These are phyloP conservation scores for Trichoderma erinaceum DNA, from an alignment of 495 filamentous ascomycete species.

Conservation along the genomic window DNA sequence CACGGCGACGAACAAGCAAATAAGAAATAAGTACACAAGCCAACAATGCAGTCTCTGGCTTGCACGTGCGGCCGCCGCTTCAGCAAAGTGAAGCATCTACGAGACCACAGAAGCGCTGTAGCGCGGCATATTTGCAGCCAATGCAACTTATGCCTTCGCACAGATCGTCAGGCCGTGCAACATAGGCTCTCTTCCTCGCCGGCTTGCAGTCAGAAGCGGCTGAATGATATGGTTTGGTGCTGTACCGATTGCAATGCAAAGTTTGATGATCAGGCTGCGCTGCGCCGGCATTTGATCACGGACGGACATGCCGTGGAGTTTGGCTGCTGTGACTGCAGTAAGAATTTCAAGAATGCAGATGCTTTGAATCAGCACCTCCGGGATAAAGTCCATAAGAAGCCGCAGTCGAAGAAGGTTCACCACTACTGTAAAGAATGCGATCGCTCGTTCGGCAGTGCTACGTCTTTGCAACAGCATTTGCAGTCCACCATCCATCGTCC, in stretches of 20 bases:
- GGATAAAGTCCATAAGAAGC: not conserved
- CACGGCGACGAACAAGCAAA: too few species aligned
- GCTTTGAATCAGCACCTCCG: not conserved
- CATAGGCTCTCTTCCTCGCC: not conserved
- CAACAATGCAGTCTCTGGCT: not conserved
- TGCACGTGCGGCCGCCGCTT: not conserved
- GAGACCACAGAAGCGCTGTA: not conserved
- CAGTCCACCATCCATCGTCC: not conserved
- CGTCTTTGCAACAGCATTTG: not conserved
- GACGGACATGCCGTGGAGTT: not conserved
- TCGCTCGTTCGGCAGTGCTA: not conserved
- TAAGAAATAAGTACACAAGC: too few species aligned
- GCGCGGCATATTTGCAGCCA: not conserved
- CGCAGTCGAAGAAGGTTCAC: not conserved
- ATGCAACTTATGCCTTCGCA: not conserved
- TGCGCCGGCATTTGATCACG: not conserved
- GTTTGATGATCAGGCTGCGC: not conserved
- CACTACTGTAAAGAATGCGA: not conserved
- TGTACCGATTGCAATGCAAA: not conserved
- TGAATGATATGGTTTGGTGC: not conserved
- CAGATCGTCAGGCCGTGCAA: not conserved
- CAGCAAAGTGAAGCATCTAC: not conserved
- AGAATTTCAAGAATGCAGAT: not conserved
- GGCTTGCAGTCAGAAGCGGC: not conserved
- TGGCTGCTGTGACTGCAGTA: not conserved